These are phyloP conservation scores for Fusarium odoratissimum DNA, from an alignment of 2,329 filamentous ascomycete species.

Conservation along the genomic window DNA sequence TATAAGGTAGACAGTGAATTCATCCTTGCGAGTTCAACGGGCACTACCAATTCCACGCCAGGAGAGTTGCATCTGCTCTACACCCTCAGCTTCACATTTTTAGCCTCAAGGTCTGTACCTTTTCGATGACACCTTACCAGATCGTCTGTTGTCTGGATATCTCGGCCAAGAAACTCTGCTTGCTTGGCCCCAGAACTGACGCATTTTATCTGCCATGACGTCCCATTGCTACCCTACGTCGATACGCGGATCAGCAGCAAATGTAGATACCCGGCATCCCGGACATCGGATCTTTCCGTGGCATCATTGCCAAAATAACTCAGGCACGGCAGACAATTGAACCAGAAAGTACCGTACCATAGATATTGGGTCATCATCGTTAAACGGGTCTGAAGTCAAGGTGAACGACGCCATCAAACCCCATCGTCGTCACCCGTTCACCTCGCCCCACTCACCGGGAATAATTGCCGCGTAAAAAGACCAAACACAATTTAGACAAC, in stretches of 20 bases:
- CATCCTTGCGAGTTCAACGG: neutral
- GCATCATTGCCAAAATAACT: neutral
- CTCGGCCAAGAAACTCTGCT: neutral
- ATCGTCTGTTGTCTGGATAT: neutral
- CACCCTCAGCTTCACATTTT: neutral
- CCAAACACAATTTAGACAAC: slow-evolving; percentile 3
- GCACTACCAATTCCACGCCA: neutral
- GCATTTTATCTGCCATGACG: slow-evolving; percentile 22
- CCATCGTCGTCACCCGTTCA: neutral
- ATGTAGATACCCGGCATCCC: neutral
- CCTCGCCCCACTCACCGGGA: slow-evolving; percentile 1
- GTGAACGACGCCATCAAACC: neutral
- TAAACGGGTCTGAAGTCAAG: slow-evolving; percentile 4
- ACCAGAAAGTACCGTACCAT: neutral
- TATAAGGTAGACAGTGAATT: no score
- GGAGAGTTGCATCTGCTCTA: neutral
- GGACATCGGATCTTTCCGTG: slow-evolving; percentile 6
- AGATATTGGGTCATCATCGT: neutral
- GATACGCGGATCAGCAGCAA: slow-evolving; percentile 13
- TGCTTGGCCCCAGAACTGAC: slow-evolving; percentile 5
- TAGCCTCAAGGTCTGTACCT: neutral
- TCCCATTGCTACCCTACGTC: slow-evolving; percentile 28
- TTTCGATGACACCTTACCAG: neutral
- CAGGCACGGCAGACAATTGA: neutral
- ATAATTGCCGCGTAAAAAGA: slow-evolving; percentile 4